phyloP scores from a whole-genome alignment of 805 yeast genomes.

The Metschnikowia hibisci region DNA sequence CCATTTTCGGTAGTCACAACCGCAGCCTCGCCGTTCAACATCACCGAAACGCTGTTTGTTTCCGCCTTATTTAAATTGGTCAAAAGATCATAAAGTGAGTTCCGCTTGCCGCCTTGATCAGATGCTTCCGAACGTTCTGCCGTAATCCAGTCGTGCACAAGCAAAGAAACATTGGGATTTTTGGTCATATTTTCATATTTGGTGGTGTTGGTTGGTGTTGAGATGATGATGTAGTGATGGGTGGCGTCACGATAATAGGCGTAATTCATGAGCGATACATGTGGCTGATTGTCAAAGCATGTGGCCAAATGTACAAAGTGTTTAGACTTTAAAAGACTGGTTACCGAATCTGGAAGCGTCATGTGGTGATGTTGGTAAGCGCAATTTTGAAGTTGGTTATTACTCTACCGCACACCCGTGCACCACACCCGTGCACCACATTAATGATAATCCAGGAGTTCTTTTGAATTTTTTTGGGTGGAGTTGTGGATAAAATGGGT shows the following conservation, averaged over 20 bases:
- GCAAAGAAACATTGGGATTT: conserved; percentile 76
- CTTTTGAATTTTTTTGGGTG: too few relatives aligned
- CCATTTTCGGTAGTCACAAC: conserved; percentile 42
- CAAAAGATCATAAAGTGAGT: conserved; percentile 48
- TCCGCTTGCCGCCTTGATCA: conserved; percentile 16
- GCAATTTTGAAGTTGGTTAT: too few relatives aligned
- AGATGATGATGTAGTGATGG: conserved; percentile 56
- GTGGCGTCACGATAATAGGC: conserved; percentile 50
- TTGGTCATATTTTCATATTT: conserved; percentile 65
- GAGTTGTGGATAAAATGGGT: too few relatives aligned
- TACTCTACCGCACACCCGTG: not conserved
- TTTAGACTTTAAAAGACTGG: conserved; percentile 50
- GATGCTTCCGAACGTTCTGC: conserved; percentile 37
- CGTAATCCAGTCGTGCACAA: conserved; percentile 89
- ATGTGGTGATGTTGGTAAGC: too few relatives aligned
- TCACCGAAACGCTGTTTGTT: conserved; percentile 70
- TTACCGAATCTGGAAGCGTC: conserved; percentile 35
- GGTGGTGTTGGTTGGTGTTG: conserved; percentile 68
- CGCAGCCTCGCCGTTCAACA: conserved; percentile 68
- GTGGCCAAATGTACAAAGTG: conserved; percentile 85
- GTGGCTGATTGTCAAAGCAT: conserved; percentile 67
- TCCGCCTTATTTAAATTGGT: conserved; percentile 77
- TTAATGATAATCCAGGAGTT: too few relatives aligned
- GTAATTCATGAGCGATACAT: conserved; percentile 89
- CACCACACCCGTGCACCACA: too few relatives aligned